phyloP scores from a whole-genome alignment of 2,329 filamentous ascomycete genomes.

The Penicillium sp. region DNA sequence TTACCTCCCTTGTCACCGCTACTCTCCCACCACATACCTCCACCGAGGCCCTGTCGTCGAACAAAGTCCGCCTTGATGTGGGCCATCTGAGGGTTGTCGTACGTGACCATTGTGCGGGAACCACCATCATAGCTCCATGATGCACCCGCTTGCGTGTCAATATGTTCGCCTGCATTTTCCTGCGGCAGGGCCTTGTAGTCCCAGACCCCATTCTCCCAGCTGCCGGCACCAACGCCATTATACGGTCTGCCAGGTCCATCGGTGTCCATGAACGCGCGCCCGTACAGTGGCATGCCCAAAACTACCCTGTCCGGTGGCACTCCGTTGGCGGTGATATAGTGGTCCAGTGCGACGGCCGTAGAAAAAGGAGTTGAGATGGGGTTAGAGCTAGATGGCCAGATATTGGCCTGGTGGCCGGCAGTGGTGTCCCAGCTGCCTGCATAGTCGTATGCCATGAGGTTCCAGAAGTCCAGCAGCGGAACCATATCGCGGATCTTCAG shows the following conservation, averaged over 20 bases:
- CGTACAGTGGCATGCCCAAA: conserved; percentile 95
- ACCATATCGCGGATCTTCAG: conserved; percentile 52
- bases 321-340: conserved; percentile 66
- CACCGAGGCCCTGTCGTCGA: conserved; percentile 68
- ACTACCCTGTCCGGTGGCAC: conserved; percentile 75
- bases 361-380: conserved; percentile 77
- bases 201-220: conserved; percentile 83
- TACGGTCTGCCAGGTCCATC: conserved; percentile 74
- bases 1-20: conserved; percentile 72
- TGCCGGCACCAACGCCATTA: conserved; percentile 71
- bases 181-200: conserved; percentile 86
- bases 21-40: conserved; percentile 97
- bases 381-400: conserved; percentile 65
- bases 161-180: conserved; percentile 65
- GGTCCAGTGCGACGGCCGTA: conserved; percentile 69
- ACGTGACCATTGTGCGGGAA: conserved; percentile 72
- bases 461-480: conserved; percentile 56
- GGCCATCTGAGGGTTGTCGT: conserved; percentile 66
- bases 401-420: conserved; percentile 81
- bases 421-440: conserved; percentile 76
- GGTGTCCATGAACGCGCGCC: conserved; percentile 81
- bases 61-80: conserved; percentile 74
- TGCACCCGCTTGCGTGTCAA: conserved; percentile 68
- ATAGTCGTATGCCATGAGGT: conserved; percentile 83
- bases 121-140: conserved; percentile 75